A percentile compares a stretch with the other conserved stretches of the same genome.
These are phyloP conservation scores for Graphilbum ipis-grandicollis DNA, from an alignment of 2,329 filamentous ascomycete genomes.

Conservation along the genomic window DNA sequence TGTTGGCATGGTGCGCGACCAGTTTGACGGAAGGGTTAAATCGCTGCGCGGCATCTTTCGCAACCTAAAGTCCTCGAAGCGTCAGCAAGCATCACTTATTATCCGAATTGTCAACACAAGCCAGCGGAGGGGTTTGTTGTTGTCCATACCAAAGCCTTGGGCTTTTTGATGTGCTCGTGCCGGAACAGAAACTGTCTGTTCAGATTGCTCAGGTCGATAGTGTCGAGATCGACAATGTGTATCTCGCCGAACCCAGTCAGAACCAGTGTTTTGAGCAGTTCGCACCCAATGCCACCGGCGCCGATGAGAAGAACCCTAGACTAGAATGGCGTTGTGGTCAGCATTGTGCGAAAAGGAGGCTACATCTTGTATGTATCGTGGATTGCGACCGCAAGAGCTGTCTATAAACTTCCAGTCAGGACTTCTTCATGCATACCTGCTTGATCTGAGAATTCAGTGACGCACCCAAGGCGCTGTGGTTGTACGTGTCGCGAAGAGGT, in stretches of 20 bases:
- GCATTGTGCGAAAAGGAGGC: neutral
- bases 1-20: constrained; percentile 81
- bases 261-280: constrained; percentile 90
- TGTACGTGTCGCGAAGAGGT: constrained; percentile 32
- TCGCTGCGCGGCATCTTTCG: constrained; percentile 56
- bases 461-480: constrained; percentile 49
- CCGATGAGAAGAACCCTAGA: constrained; percentile 84
- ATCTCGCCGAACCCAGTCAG: constrained; percentile 84
- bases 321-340: too few species aligned
- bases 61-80: neutral
- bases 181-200: constrained; percentile 96
- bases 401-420: neutral
- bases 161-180: constrained; percentile 93
- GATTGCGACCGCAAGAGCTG: too few species aligned
- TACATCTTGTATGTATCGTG: neutral
- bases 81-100: neutral
- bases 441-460: constrained; percentile 49
- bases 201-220: constrained; percentile 92
- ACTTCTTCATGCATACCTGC: constrained; percentile 32
- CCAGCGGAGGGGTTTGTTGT: neutral
- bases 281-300: constrained; percentile 92
- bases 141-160: constrained; percentile 66
- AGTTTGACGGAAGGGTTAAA: constrained; percentile 86
- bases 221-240: constrained; percentile 91
- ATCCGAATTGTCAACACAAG: too few species aligned